Evolutionary conservation across 441 rosid genomes (phyloP).

Genomic region (Croton setiger): DNA sequence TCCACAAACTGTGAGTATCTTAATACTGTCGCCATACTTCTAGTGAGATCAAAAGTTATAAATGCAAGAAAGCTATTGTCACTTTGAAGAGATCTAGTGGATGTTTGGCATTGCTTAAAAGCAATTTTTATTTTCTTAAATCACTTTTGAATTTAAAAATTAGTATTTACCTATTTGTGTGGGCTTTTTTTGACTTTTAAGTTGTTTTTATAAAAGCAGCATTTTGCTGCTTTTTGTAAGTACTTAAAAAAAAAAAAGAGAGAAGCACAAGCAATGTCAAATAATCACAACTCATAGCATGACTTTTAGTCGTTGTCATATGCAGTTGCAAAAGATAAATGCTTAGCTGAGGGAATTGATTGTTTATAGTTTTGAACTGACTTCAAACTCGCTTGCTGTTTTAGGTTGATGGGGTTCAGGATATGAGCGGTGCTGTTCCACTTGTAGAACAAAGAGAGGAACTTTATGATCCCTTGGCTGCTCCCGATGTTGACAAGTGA

Average conservation of each 20-base stretch:
- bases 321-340: background rate
- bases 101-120: no score
- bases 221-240: no score
- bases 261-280: no score
- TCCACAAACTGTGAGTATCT: constrained; percentile 61
- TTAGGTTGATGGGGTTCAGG: constrained; percentile 77
- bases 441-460: constrained; percentile 70
- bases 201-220: no score
- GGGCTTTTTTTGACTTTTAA: no score
- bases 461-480: constrained; percentile 71
- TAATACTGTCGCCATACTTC: background rate
- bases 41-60: background rate
- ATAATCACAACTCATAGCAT: background rate
- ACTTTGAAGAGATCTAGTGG: background rate
- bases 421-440: constrained; percentile 49
- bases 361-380: constrained; percentile 2
- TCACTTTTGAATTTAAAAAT: no score
- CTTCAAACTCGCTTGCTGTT: background rate
- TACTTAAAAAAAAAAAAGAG: no score
- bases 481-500: constrained; percentile 87
- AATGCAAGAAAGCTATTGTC: background rate
- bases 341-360: background rate
- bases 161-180: no score
- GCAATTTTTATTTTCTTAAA: no score
- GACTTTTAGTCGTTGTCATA: background rate